Base-by-base conservation (phyloP, 495 filamentous ascomycete species). In the Annulohypoxylon nitens region DNA sequence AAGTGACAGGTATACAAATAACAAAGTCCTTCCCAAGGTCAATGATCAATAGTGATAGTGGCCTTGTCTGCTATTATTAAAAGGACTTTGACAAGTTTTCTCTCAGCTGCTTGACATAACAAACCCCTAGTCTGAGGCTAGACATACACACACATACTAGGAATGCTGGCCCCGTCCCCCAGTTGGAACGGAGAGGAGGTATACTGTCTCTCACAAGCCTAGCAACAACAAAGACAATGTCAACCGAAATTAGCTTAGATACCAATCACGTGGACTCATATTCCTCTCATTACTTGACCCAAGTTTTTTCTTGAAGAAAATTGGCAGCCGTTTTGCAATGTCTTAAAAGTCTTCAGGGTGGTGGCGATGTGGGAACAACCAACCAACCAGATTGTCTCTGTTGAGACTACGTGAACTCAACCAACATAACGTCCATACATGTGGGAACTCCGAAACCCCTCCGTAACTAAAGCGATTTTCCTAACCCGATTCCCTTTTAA, bases 211-310 rank as follows among this genome's bases (percentile, higher is more conserved):
- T 64, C 36, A 54, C n/a, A 58, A 73, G 50, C 51, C 61, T 41
- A 73, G 25, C 61, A 79, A 65, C 36, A 61, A 75, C 79, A 83
- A 82, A 83, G 81, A 79, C 81, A 78, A 80, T 83, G 81, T 69
- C 72, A 74, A 72, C 81, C 77, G 76, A 79, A 82, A 76, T 67
- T 69, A 74, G 75, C 47, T 65, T 58, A 74, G 74, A 57, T 61
- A 71, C 34, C 8, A 10, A 50, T 75, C 64, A 75, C 73, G 63
- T 71, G 73, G 64, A 11, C 41, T 51, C 58, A 51, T 58, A 71
- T 36, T 41, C 9, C 58, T 70, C 62, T 67, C 55, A 72, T 70
- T 76, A 67, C 67, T 51, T 61, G 37, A 51, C 33, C 57, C 71
- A 75, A 70, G 69, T 45, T 51, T 64, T 60, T 65, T 64, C 69